These are phyloP conservation scores for Pichia sp. DNA, from an alignment of 1,139 yeast species.

Conservation along the genomic window DNA sequence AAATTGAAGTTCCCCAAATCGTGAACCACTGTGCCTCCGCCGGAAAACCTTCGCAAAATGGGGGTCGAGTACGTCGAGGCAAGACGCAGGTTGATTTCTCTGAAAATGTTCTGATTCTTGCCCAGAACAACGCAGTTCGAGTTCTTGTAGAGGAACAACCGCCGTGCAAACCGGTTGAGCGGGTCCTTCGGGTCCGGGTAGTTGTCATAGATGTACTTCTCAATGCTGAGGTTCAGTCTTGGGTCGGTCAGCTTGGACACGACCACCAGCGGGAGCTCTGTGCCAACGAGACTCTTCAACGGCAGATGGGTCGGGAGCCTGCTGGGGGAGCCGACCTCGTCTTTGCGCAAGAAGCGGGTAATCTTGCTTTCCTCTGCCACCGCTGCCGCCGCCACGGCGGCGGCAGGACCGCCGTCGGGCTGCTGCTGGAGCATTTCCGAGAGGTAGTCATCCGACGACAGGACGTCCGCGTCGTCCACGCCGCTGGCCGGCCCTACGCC, in stretches of 20 bases:
- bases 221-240: slow-evolving; percentile 72
- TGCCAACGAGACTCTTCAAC: slow-evolving; percentile 32
- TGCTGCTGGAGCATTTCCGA: not conserved
- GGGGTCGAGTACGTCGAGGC: slow-evolving; percentile 57
- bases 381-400: no score
- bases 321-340: slow-evolving; percentile 16
- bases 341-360: slow-evolving; percentile 5
- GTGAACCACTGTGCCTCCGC: slow-evolving; percentile 98
- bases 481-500: not conserved
- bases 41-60: slow-evolving; percentile 72
- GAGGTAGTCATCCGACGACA: not conserved
- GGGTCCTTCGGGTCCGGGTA: slow-evolving; percentile 45
- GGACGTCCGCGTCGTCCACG: not conserved
- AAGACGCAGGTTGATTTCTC: slow-evolving; percentile 68
- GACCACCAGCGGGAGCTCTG: slow-evolving; percentile 27
- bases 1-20: slow-evolving; percentile 90
- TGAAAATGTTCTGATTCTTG: slow-evolving; percentile 93
- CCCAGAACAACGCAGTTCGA: slow-evolving; percentile 90
- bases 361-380: not conserved
- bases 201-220: slow-evolving; percentile 65
- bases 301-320: slow-evolving; percentile 19
- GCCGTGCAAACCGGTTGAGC: slow-evolving; percentile 33
- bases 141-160: slow-evolving; percentile 72
- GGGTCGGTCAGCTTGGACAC: slow-evolving; percentile 58
- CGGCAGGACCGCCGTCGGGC: no score